Base-by-base conservation (phyloP, 805 yeast genomes). In the Barnettozyma wickerhamii region DNA sequence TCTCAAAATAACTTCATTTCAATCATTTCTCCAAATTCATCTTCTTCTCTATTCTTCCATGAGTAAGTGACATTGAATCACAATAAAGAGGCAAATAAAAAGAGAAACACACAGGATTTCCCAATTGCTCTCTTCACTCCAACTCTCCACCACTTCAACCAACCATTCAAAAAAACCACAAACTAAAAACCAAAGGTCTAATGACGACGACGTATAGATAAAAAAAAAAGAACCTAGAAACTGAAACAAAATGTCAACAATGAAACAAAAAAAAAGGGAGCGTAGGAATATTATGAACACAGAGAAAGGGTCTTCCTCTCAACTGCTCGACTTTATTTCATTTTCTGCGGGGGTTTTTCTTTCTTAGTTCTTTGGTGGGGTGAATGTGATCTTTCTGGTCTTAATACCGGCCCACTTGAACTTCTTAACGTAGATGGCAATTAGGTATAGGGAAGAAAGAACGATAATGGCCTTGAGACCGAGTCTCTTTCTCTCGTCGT, bases 321-420 rank as follows among this genome's bases (percentile, higher is more conserved):
- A n/a, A n/a, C n/a, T n/a, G n/a, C n/a, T n/a, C n/a, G 20, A 26
- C 19, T 26, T 23, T 17, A 29, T 15, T 13, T 20, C 12, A 26
- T 24, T 13, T 32, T 34, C 24, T 37, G 19, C 27, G 26, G 23
- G 19, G 26, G 28, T 33, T 19, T n/a, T 18, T 13, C 28, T 31
- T 27, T 32, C 41, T 62, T 64, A 72, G 64, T 81, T 81, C 72
- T 79, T 85, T 70, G 96, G 96, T 63, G 95, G 96, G 72, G 77
- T 83, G 79, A 82, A 93, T 61, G 81, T 80, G 65, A 86, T 77
- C 82, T 90, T 87, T 79, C 98, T 87, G 72, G 80, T 85, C 81
- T 90, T 90, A 71, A 93, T 78, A 59, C 89, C 83, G 61, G 90
- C 79, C 99, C 99, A 93, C 76, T 93, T 93, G 88, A 89, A 91